A percentile compares a stretch with the other conserved stretches of the same genome.
Conservation (phyloP, 768 basidiomycete genomes). For the Boletellus emodensis region DNA sequence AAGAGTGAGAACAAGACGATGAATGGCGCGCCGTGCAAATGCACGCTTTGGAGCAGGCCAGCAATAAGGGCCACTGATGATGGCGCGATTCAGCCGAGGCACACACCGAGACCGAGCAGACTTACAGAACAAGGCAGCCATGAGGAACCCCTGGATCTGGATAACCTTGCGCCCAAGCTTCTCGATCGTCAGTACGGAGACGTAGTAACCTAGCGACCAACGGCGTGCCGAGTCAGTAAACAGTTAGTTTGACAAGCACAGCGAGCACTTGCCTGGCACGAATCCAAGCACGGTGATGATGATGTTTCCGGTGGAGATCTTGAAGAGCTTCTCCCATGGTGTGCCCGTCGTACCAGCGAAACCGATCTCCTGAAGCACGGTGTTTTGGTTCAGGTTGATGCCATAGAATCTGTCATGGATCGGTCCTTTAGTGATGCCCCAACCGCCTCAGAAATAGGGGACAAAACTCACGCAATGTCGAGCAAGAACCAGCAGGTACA, state of each 20-base stretch:
- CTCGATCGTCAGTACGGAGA: conserved; percentile 64
- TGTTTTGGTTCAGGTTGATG: conserved; percentile 70
- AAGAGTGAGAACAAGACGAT: conserved; percentile 70
- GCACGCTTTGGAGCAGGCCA: conserved; percentile 46
- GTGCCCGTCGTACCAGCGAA: conserved; percentile 55
- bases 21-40: conserved; percentile 54
- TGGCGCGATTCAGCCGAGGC: background rate
- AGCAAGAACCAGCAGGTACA: conserved; percentile 70
- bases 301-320: conserved; percentile 61
- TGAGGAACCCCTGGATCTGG: conserved; percentile 70
- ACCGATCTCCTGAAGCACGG: conserved; percentile 72
- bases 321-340: conserved; percentile 63
- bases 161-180: conserved; percentile 71
- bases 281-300: conserved; percentile 75
- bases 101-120: background rate
- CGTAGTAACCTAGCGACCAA: conserved; percentile 55
- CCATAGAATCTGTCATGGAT: conserved; percentile 59
- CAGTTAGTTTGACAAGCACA: background rate
- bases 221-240: background rate
- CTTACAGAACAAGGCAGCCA: conserved; percentile 65
- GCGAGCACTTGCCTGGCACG: conserved; percentile 53
- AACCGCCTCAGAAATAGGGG: background rate
- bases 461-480: conserved; percentile 55
- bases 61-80: conserved; percentile 62
- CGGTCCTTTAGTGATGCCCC: background rate